Base-by-base conservation (phyloP, 1,284 basidiomycete species). In the Cystobasidiaceae sp. region DNA sequence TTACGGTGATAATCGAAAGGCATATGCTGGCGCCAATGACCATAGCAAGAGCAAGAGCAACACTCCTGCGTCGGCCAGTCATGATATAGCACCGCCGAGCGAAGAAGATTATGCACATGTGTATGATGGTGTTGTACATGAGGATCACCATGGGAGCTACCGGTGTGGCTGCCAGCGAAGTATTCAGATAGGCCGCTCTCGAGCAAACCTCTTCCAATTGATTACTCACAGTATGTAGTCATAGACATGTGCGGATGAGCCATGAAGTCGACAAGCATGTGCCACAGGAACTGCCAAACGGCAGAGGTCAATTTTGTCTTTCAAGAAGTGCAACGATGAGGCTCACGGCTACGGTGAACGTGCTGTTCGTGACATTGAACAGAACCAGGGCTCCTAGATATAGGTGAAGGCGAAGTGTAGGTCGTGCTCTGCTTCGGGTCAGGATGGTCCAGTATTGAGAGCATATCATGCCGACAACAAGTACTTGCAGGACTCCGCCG, bases 61-160 rank as follows among this genome's bases (percentile, higher is more conserved):
- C 44, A 3, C 44, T 2, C 6, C n/a, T 44, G 2, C 27, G 27
- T n/a, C 43, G 25, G 3, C 55, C 55, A 1, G 55, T 46, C n/a
- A 37, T 17, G n/a, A 46, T 46, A 27, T 58, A 46, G 25, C 43
- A 58, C 15, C 55, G 55, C 43, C 30, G 34, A 17, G 55, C 55
- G 30, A 58, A 58, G 27, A 58, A 58, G 21, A 46, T 17, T n/a
- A 27, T 19, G 32, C 44, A 45, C 27, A 46, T 30, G 41, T 48
- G 44, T 4, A 45, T n/a, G 9, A 58, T 46, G 9, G 46, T 15
- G n/a, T 4, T 32, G 41, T 58, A 58, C 13, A 30, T 21, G 27
- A 7, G 19, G 25, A 58, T 46, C 25, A 58, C 32, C 4, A 43
- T 30, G 15, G 32, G 30, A 21, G 44, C 27, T n/a, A 32, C 28